Base-by-base conservation (phyloP, 2,329 filamentous ascomycete genomes). In the Ceratocystis cacaofunesta region DNA sequence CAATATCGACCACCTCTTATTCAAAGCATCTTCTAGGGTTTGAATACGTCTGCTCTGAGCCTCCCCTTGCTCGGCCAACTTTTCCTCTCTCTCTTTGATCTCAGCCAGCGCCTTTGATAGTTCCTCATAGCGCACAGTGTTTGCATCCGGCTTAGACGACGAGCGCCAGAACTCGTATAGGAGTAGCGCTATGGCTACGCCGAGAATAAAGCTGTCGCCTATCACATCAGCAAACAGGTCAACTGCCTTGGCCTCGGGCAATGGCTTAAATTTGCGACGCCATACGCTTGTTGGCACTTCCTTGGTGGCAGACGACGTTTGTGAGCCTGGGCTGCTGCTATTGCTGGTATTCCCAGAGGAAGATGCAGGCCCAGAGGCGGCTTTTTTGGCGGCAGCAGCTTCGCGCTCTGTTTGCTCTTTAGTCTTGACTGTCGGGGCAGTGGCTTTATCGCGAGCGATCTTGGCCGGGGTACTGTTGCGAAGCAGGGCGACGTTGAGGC, bases 181-280 rank as follows among this genome's bases (percentile, higher is more conserved):
- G 65, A 87, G 79, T 62, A 87, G 72, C 22, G 73, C 78, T 15
- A 77, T 75, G 5, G 83, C 84, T 30, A 87, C 83, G 5, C 78
- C 71, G 22, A 87, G 77, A 67, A 87, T 86, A 71, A 87, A 87
- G 17, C 76, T 75, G 69, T 87, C 84, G 50, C 84, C 84, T 62
- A 84, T 75, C 17, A 87, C 84, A 70, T 87, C 84, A 52, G 84
- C 85, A 70, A 87, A 87, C 6, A 87, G 74, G 70, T 86, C 84
- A 10, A 87, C 84, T 7, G 84, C 84, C 73, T 86, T 87, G 17
- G 73, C 77, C 71, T 87, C 84, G 8, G 84, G 83, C n/a, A 87
- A 74, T 5, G 83, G 73, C 63, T 84, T 76, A 71, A 87, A 87
- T 70, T 82, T 83, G 67, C 84, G 80, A 67, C 71, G 79, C 84